These are phyloP conservation scores for Hypholoma sublateritium DNA, from an alignment of 768 basidiomycete genomes.

Conservation along the genomic window DNA sequence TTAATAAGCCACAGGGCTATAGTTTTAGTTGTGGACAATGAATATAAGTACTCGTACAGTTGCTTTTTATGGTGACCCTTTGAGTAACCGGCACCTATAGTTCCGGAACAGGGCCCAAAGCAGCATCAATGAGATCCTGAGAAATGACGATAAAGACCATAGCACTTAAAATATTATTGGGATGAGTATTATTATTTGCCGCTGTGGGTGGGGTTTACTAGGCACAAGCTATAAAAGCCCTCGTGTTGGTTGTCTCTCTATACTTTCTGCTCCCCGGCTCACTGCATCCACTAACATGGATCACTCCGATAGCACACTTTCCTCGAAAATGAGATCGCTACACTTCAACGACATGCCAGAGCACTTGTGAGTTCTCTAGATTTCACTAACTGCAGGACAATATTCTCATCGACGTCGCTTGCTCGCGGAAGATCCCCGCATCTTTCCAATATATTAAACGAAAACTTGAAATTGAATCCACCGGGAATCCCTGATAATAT, in stretches of 20 bases:
- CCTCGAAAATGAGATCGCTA: background rate
- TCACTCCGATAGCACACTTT: background rate
- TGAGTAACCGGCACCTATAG: background rate
- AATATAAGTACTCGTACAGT: background rate
- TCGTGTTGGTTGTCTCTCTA: background rate
- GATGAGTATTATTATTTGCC: background rate
- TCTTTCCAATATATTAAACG: constrained; percentile 1
- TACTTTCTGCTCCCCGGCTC: background rate
- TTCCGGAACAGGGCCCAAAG: background rate
- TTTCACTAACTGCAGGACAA: background rate
- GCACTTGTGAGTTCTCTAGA: background rate
- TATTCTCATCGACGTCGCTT: background rate
- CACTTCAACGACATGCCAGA: background rate
- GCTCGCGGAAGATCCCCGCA: background rate
- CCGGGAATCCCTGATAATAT: background rate
- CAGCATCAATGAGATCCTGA: background rate
- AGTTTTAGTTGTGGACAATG: background rate
- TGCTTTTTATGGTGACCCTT: background rate
- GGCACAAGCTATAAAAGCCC: background rate
- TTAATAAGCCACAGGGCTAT: background rate
- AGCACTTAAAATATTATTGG: background rate
- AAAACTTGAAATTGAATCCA: background rate
- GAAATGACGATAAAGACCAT: background rate
- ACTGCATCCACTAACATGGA: background rate
- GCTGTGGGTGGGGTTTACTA: background rate